phyloP scores from a whole-genome alignment of 148 eudicot species.

The Spergularia bocconei region DNA sequence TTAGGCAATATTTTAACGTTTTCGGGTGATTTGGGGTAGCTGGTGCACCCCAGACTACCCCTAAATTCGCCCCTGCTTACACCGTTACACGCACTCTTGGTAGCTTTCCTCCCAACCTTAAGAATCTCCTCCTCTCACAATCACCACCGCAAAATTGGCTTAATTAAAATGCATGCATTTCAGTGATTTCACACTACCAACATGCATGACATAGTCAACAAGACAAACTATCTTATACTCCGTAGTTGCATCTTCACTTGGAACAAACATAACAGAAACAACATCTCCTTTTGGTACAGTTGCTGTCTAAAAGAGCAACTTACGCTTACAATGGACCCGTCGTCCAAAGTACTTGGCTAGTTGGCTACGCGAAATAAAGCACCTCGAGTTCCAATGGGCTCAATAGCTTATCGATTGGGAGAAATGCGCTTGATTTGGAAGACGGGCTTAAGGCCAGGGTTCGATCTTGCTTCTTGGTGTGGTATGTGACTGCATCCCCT shows the following conservation, averaged over 20 bases:
- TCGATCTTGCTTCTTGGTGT: constrained; percentile 44
- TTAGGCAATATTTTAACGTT: too few species aligned
- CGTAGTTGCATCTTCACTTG: constrained; percentile 8
- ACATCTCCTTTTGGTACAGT: constrained; percentile 28
- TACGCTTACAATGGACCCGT: constrained; percentile 10
- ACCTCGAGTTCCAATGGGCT: constrained; percentile 40
- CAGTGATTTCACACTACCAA: constrained; percentile 17
- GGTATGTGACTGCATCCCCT: constrained; percentile 38
- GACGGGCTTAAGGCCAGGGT: constrained; percentile 32
- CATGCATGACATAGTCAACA: constrained; percentile 20
- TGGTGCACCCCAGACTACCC: too few species aligned
- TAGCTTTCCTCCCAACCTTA: not conserved
- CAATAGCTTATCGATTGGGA: constrained; percentile 30
- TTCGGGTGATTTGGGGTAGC: too few species aligned
- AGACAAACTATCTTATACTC: constrained; percentile 22
- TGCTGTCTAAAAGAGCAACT: constrained; percentile 4
- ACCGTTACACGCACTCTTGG: too few species aligned
- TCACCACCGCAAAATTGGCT: not conserved
- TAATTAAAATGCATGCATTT: constrained; percentile 19
- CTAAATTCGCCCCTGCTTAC: too few species aligned
- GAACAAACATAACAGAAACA: constrained; percentile 14
- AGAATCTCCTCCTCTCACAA: not conserved
- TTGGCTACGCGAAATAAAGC: too few species aligned
- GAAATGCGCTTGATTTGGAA: constrained; percentile 31
- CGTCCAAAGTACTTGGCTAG: constrained; percentile 15